Base-by-base conservation (phyloP, 2,329 filamentous ascomycete genomes). In the Pseudocercospora crystallina region DNA sequence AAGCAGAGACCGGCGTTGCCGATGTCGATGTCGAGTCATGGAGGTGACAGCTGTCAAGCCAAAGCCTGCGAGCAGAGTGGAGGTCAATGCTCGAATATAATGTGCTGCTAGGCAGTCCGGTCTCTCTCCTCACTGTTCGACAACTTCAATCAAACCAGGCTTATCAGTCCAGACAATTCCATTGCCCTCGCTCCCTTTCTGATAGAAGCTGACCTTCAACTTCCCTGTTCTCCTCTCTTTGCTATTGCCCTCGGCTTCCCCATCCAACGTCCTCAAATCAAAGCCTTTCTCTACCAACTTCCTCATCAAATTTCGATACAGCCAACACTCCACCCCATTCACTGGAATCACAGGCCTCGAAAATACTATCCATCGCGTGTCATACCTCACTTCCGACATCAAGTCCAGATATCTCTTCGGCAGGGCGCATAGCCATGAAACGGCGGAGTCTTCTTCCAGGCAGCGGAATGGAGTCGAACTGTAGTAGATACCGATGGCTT, bases 361-460 rank as follows among this genome's bases (percentile, higher is more conserved):
- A 32, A 57, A 59, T 0, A 59, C 52, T 5, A 57, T 57, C 56
- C 54, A 59, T 2, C 56, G 15, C 5, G 53, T 59, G 44, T 59
- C 56, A 43, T 57, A 59, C 14, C 51, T 49, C 8, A 59, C 40
- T 29, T 59, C 53, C 11, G 11, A 7, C 9, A 59, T 37, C 10
- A 54, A 12, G 4, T 47, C 34, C 32, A 53, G 33, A 5, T 13
- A 51, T 17, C 47, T 26, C 3, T 13, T 15, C 1, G 56, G 51
- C 1, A 60, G 42, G 15, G 43, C 44, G 1, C 17, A 37, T 2
- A 60, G 43, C 57, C 57, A 60, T 4, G 36, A 44, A 2, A 58
- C 30, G 2, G 57, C 40, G 11, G 39, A 43, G 33, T 34, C 43
- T 35, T 60, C 57, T 31, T 60, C 54, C 10, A 60, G 35, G 26